phyloP scores from a whole-genome alignment of 2,329 filamentous ascomycete species.

The Pezicula rhizophila region DNA sequence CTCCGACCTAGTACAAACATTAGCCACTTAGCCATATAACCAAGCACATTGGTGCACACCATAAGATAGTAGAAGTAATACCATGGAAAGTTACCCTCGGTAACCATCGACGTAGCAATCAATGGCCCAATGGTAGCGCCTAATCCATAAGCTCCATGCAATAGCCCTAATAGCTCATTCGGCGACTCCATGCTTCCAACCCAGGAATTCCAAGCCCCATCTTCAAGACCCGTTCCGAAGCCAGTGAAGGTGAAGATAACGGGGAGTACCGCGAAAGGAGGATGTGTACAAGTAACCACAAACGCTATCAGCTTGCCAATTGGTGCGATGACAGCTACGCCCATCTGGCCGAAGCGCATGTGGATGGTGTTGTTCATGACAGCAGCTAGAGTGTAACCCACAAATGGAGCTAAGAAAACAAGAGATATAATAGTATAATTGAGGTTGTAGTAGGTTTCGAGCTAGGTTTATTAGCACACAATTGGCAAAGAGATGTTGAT shows the following conservation, averaged over 20 bases:
- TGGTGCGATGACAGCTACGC: constrained; percentile 60
- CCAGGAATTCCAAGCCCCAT: constrained; percentile 51
- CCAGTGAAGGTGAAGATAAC: constrained; percentile 59
- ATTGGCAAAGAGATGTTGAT: not conserved
- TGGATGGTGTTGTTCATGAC: constrained; percentile 60
- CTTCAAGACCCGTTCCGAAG: constrained; percentile 65
- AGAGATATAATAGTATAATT: constrained; percentile 59
- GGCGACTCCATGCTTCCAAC: constrained; percentile 57
- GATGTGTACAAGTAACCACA: constrained; percentile 57
- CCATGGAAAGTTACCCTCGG: constrained; percentile 55
- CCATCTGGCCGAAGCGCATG: constrained; percentile 56
- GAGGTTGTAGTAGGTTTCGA: constrained; percentile 7
- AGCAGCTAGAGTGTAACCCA: constrained; percentile 58
- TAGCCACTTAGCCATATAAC: not conserved
- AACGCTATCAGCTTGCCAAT: constrained; percentile 59
- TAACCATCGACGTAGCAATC: constrained; percentile 66
- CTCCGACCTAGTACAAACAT: constrained; percentile 35
- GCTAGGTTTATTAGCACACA: not conserved
- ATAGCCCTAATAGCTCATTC: constrained; percentile 65
- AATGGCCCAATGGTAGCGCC: constrained; percentile 64
- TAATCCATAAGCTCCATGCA: constrained; percentile 66
- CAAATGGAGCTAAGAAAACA: constrained; percentile 60
- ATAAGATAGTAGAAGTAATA: constrained; percentile 71
- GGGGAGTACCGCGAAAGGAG: constrained; percentile 59
- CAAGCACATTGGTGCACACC: constrained; percentile 36